These are phyloP conservation scores for Herpotrichia juniperi DNA, from an alignment of 2,329 filamentous ascomycete species.

Conservation along the genomic window DNA sequence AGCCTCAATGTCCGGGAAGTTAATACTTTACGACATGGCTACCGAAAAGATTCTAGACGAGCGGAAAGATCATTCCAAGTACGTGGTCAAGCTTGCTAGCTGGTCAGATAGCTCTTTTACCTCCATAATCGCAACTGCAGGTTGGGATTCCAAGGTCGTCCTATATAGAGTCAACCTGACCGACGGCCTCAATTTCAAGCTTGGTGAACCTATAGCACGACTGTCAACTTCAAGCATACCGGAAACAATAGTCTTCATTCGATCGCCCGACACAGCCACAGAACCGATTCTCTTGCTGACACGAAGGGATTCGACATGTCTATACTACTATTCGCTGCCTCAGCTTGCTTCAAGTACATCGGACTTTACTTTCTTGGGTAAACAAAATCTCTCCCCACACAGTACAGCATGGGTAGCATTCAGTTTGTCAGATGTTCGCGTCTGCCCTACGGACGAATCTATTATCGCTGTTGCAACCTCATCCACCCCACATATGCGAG, in stretches of 20 bases:
- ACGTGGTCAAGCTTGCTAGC: conserved; percentile 59
- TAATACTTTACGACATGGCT: conserved; percentile 55
- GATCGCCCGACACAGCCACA: conserved; percentile 52
- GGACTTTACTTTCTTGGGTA: conserved; percentile 52
- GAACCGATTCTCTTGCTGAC: conserved; percentile 60
- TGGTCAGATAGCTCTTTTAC: conserved; percentile 39
- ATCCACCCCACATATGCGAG: conserved; percentile 66
- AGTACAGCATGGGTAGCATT: conserved; percentile 70
- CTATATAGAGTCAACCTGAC: conserved; percentile 52
- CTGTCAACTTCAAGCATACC: conserved; percentile 60
- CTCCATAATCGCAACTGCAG: conserved; percentile 59
- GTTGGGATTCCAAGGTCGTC: conserved; percentile 64
- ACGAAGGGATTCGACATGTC: conserved; percentile 63
- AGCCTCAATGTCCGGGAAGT: conserved; percentile 65
- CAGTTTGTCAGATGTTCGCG: conserved; percentile 62
- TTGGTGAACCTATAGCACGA: conserved; percentile 50
- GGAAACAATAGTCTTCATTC: conserved; percentile 61
- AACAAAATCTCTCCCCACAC: conserved; percentile 66
- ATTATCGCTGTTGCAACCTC: conserved; percentile 66
- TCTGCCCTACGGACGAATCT: conserved; percentile 60
- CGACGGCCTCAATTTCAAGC: conserved; percentile 29
- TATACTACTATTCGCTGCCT: conserved; percentile 60
- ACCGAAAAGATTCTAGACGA: conserved; percentile 50
- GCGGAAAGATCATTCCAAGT: conserved; percentile 65
- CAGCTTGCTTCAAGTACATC: conserved; percentile 12